Evolutionary conservation across 768 basidiomycete genomes (phyloP).

Genomic region (Megacollybia marginata): DNA sequence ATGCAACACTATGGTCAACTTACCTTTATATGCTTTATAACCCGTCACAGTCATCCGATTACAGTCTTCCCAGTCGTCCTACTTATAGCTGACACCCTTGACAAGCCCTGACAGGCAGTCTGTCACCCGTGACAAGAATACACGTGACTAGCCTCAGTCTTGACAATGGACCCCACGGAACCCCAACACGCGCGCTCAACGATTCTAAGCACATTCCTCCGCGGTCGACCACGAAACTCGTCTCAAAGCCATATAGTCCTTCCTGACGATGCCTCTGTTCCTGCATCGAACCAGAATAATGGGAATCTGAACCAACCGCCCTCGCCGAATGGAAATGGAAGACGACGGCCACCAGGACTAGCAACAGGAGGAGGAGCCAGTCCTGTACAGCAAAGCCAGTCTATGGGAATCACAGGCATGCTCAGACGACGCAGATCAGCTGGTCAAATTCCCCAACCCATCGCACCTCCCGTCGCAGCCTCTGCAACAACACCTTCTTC

Average conservation of each 20-base stretch:
- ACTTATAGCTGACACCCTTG: not conserved
- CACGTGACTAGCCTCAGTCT: no score
- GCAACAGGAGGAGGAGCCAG: not conserved
- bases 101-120: no score
- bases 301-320: conserved; percentile 32
- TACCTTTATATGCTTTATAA: not conserved
- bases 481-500: not conserved
- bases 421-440: conserved; percentile 62
- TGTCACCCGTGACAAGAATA: not conserved
- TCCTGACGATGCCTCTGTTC: conserved; percentile 29
- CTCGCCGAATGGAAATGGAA: conserved; percentile 20
- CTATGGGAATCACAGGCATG: conserved; percentile 51
- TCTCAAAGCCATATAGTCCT: conserved; percentile 52
- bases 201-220: conserved; percentile 68
- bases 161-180: conserved; percentile 6
- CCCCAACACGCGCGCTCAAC: conserved; percentile 41
- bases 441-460: conserved; percentile 33
- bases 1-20: not conserved
- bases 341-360: conserved; percentile 27
- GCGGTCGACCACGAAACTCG: conserved; percentile 59
- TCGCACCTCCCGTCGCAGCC: not conserved
- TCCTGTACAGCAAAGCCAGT: conserved; percentile 27
- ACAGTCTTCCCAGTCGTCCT: not conserved
- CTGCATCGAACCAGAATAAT: no score
- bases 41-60: not conserved